Evolutionary conservation across 164 flowering plant genomes (phyloP).

Genomic region (Houttuynia cordata): DNA sequence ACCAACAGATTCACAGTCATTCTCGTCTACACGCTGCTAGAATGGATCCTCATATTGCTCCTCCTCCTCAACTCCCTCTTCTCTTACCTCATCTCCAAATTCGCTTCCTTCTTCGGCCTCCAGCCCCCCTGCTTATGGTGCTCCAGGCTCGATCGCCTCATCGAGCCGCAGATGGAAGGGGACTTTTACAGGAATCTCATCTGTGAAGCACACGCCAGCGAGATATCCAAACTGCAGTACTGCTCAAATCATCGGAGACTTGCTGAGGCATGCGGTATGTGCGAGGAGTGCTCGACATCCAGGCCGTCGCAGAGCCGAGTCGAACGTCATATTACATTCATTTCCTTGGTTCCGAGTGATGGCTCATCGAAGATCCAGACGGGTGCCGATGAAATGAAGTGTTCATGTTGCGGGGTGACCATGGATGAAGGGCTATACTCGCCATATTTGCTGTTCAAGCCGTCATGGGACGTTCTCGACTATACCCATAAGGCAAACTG

Average conservation of each 20-base stretch:
- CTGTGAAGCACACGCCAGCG: slow-evolving; percentile 63
- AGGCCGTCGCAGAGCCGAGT: slow-evolving; percentile 10
- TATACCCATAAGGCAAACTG: slow-evolving; percentile 29
- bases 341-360: slow-evolving; percentile 23
- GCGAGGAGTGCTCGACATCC: slow-evolving; percentile 77
- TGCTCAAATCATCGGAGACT: slow-evolving; percentile 53
- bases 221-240: slow-evolving; percentile 64
- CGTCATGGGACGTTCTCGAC: slow-evolving; percentile 48
- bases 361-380: slow-evolving; percentile 22
- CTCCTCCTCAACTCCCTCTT: slow-evolving; percentile 76
- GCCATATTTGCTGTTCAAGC: slow-evolving; percentile 35
- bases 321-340: slow-evolving; percentile 18
- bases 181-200: slow-evolving; percentile 38
- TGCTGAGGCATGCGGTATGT: slow-evolving; percentile 43
- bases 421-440: slow-evolving; percentile 25
- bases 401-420: slow-evolving; percentile 60
- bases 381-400: slow-evolving; percentile 27
- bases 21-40: slow-evolving; percentile 62
- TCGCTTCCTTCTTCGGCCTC: slow-evolving; percentile 71
- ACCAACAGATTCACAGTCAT: slow-evolving; percentile 47
- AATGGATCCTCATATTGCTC: slow-evolving; percentile 45
- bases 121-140: slow-evolving; percentile 82
- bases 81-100: slow-evolving; percentile 59
- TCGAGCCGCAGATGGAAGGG: slow-evolving; percentile 24
- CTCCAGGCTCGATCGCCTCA: slow-evolving; percentile 54